Evolutionary conservation across 2,329 filamentous ascomycete genomes (phyloP), one percentile per base, ranked within the genome.

Genomic region (Rhytidhysteron rufulum): DNA sequence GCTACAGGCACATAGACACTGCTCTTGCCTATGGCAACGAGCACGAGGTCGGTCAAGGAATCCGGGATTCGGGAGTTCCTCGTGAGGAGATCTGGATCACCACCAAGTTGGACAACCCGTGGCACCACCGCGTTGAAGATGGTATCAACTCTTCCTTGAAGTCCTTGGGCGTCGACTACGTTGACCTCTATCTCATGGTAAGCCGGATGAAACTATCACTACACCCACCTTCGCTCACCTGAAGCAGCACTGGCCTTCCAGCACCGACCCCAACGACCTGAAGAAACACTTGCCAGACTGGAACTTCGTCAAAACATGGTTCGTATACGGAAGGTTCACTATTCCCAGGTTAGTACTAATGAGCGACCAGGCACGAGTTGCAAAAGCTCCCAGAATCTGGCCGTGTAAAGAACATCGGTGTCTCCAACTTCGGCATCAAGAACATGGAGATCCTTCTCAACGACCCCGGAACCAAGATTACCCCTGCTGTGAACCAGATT

Each of bases 391-490:
- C 80, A 18, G 78, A 67, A 9, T 80, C 78, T 32, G 82, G 83
- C 63, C 86, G 88, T 67, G 85, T 85, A 37, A 78, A 76, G 67
- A 88, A 87, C 72, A 88, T 91, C 61, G 87, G 87, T 54, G 85
- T 93, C 42, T 88, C 85, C 66, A 94, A 94, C 76, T 93, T 94
- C 64, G 84, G 77, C 48, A 87, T 90, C 63, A 79, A 73, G 65
- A 86, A 93, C 68, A 72, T 93, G 27, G 85, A 91, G 74, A 86
- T 79, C 65, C 75, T 73, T 43, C 73, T 93, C 46, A 80, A 76
- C 52, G 77, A 85, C 53, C 75, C 79, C 9, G 74, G 72, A 48
- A 79, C 73, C 69, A 82, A 82, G 69, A 81, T 78, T 42, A 67
- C 72, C 9, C 76, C 75, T 11, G 83, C 85, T 15, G 86, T 88